Evolutionary conservation across 2,329 filamentous ascomycete species (phyloP).

Genomic region (Alternaria metachromatica): DNA sequence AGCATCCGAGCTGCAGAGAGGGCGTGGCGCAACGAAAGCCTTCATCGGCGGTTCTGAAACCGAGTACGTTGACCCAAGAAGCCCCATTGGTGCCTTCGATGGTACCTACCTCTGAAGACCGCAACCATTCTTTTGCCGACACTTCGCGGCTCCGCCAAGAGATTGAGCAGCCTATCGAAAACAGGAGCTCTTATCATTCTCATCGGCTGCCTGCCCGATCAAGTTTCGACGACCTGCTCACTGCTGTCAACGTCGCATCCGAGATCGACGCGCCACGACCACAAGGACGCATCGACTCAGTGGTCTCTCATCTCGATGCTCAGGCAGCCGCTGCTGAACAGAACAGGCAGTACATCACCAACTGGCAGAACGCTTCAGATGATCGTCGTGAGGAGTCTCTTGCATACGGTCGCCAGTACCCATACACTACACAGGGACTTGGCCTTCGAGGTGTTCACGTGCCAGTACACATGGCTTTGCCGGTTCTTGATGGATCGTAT

Average conservation of each 20-base stretch:
- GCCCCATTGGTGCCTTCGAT: conserved; percentile 18
- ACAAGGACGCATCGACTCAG: conserved; percentile 30
- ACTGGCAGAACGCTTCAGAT: conserved; percentile 2
- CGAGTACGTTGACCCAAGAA: background rate
- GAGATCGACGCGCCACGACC: conserved; percentile 35
- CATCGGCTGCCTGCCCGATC: conserved; percentile 12
- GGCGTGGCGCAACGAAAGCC: background rate
- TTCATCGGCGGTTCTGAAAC: background rate
- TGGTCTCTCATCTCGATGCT: conserved; percentile 29
- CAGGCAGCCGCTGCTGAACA: conserved; percentile 25
- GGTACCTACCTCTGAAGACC: conserved; percentile 22
- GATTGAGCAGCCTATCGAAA: background rate
- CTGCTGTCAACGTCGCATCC: conserved; percentile 33
- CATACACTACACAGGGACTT: background rate
- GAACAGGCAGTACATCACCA: conserved; percentile 5
- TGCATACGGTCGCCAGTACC: background rate
- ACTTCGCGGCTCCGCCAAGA: background rate
- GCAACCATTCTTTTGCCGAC: conserved; percentile 17
- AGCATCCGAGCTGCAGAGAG: conserved; percentile 37
- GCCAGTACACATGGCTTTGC: background rate
- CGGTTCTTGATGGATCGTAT: background rate
- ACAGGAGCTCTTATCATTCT: conserved; percentile 5
- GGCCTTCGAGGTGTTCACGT: background rate
- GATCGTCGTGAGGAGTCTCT: background rate
- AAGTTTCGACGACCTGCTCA: conserved; percentile 29